A percentile compares a stretch with the other conserved stretches of the same genome.
Conservation (phyloP, 305 asterid genomes). For the Fraxinus xanthoxyloides region DNA sequence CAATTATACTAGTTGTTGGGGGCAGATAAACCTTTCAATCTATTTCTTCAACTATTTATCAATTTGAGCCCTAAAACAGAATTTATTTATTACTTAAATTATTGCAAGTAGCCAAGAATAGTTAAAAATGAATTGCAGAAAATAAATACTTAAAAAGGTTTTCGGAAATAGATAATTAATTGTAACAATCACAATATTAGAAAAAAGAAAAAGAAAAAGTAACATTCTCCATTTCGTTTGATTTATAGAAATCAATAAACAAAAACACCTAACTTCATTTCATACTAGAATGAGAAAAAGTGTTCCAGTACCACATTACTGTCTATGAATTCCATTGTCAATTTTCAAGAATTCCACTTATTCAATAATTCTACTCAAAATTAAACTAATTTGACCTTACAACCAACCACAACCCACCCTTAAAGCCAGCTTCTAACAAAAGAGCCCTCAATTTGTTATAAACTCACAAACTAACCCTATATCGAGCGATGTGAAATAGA, state of each 20-base stretch:
- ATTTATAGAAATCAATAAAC: no score
- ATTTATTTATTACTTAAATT: neutral
- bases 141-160: neutral
- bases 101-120: neutral
- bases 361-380: neutral
- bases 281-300: neutral
- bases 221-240: neutral
- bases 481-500: neutral
- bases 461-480: neutral
- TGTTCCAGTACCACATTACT: neutral
- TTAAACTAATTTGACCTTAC: neutral
- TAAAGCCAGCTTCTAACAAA: no score
- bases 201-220: no score
- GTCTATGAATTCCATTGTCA: neutral
- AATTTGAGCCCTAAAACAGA: neutral
- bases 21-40: neutral
- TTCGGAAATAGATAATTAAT: neutral
- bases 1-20: neutral
- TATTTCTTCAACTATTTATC: neutral
- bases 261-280: no score
- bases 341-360: neutral
- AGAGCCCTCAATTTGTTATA: no score
- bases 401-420: no score
- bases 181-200: neutral
- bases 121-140: neutral